A percentile compares a stretch with the other conserved stretches of the same genome.
Conservation (phyloP, 148 eudicot genomes). For the Rhododendron kiyosumense region DNA sequence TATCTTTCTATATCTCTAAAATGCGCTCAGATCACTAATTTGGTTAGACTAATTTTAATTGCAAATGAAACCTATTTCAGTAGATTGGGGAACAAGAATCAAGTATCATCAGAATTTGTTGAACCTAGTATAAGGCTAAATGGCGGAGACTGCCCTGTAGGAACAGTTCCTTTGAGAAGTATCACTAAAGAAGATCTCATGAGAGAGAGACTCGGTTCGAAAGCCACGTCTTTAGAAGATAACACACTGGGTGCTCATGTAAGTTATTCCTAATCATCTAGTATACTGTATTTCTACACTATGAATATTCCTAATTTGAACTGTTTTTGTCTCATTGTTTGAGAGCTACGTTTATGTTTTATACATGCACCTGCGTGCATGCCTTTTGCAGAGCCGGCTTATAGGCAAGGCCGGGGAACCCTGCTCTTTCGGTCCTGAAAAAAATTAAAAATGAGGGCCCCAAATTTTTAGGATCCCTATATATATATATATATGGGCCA, state of each 20-base stretch:
- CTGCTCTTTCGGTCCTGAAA: too few species aligned
- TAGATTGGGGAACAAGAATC: background rate
- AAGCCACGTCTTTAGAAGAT: background rate
- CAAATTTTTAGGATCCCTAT: too few species aligned
- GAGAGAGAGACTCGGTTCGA: background rate
- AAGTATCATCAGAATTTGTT: background rate
- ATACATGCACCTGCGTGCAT: too few species aligned
- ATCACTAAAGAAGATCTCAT: background rate
- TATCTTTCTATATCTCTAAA: background rate
- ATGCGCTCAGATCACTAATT: background rate
- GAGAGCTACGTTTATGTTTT: too few species aligned
- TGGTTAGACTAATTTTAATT: background rate
- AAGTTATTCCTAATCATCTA: background rate
- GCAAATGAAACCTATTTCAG: background rate
- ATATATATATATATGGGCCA: too few species aligned
- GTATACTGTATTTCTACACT: background rate
- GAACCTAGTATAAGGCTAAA: background rate
- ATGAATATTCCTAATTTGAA: too few species aligned
- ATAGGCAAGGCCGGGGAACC: too few species aligned
- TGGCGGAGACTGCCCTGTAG: background rate
- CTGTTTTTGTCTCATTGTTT: too few species aligned
- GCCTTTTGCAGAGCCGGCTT: too few species aligned
- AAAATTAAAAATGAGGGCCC: too few species aligned
- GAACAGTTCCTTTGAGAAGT: slow-evolving; percentile 1
- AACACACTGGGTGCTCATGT: background rate